Evolutionary conservation across 1,284 basidiomycete species (phyloP).

Genomic region (Apiotrichum gracile): DNA sequence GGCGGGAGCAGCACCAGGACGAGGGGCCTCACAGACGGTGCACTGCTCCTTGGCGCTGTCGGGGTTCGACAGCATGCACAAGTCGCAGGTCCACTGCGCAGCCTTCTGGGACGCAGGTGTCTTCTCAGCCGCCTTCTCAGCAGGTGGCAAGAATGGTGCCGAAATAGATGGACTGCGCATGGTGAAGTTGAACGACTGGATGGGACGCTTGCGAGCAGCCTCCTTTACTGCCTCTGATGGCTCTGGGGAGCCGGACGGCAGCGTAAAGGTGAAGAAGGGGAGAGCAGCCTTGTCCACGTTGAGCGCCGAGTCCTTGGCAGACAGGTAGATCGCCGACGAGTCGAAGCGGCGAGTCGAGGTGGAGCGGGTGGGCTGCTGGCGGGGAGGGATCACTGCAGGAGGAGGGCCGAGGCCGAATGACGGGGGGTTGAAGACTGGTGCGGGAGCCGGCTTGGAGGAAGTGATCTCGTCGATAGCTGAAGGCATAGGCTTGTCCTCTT

Average conservation of each 20-base stretch:
- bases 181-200: constrained; percentile 13
- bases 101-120: background rate
- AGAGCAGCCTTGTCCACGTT: constrained; percentile 28
- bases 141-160: background rate
- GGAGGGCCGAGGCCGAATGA: constrained; percentile 13
- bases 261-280: constrained; percentile 31
- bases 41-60: constrained; percentile 51
- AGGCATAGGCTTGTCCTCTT: background rate
- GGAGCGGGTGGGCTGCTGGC: background rate
- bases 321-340: constrained; percentile 22
- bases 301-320: constrained; percentile 36
- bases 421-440: constrained; percentile 11
- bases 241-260: constrained; percentile 1
- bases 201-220: constrained; percentile 1
- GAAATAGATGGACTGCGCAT: constrained; percentile 1
- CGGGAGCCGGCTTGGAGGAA: constrained; percentile 7
- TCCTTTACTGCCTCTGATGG: constrained; percentile 17
- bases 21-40: constrained; percentile 52
- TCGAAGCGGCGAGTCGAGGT: constrained; percentile 1
- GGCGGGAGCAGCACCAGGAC: constrained; percentile 17
- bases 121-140: background rate
- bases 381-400: background rate
- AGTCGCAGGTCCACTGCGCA: constrained; percentile 50
- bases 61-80: constrained; percentile 52
- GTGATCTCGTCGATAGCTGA: constrained; percentile 8